These are phyloP conservation scores for apple (Malus domestica) DNA, from an alignment of 306 rosid species.

Conservation along the genomic window DNA sequence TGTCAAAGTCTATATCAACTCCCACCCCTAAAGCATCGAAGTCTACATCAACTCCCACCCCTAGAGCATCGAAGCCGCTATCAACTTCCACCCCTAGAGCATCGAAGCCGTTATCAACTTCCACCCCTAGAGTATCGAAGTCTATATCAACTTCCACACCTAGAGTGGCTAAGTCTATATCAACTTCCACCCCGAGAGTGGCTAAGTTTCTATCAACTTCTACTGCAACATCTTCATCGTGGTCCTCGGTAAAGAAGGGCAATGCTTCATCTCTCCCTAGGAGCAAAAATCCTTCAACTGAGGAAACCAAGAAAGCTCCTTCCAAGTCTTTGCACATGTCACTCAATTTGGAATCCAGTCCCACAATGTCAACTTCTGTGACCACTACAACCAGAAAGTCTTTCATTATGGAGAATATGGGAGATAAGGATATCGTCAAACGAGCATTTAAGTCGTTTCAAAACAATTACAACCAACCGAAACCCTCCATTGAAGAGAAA, in stretches of 20 bases:
- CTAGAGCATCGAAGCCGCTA: neutral
- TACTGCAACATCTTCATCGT: conserved; percentile 22
- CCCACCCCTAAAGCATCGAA: conserved; percentile 40
- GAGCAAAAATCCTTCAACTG: conserved; percentile 34
- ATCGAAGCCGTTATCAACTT: conserved; percentile 35
- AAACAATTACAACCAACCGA: conserved; percentile 52
- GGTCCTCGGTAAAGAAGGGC: conserved; percentile 44
- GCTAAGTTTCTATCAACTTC: conserved; percentile 40
- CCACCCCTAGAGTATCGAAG: conserved; percentile 52
- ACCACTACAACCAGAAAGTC: conserved; percentile 47
- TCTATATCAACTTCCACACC: conserved; percentile 23
- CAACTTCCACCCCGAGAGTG: conserved; percentile 41
- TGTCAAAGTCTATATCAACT: conserved; percentile 36
- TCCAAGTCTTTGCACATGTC: conserved; percentile 64
- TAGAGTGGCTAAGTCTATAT: neutral
- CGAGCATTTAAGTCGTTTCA: conserved; percentile 91
- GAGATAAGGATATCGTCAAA: conserved; percentile 85
- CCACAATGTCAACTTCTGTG: conserved; percentile 43
- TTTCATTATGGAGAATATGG: conserved; percentile 83
- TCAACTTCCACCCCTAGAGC: conserved; percentile 41
- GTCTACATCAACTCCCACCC: conserved; percentile 22
- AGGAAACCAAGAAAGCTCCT: conserved; percentile 43
- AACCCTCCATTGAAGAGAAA: conserved; percentile 39
- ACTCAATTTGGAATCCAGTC: conserved; percentile 35
- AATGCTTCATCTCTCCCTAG: conserved; percentile 35